Evolutionary conservation across 352 stramenopile species (phyloP).

Genomic region (Globisporangium solare): DNA sequence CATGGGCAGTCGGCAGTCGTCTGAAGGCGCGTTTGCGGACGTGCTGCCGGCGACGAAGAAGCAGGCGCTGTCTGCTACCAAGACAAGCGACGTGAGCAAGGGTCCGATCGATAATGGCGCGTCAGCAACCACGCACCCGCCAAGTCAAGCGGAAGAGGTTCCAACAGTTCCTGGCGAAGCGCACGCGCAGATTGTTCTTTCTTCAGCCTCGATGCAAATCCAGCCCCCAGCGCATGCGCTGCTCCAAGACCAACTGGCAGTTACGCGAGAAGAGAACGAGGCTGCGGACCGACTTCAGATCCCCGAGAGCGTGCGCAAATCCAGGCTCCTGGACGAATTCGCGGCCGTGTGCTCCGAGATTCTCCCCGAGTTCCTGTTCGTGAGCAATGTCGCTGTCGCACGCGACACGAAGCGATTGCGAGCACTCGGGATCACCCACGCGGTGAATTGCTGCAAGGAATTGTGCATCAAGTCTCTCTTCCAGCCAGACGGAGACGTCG

Average conservation of each 20-base stretch:
- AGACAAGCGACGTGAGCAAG: too few species aligned
- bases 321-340: conserved; percentile 29
- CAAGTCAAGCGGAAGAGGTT: too few species aligned
- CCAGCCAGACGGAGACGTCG: not conserved
- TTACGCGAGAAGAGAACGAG: not conserved
- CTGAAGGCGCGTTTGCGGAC: not conserved
- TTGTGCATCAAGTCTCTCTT: conserved; percentile 9
- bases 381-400: conserved; percentile 50
- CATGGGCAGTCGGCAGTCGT: conserved; percentile 1
- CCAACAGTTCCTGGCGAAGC: too few species aligned
- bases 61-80: too few species aligned
- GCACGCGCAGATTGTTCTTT: not conserved
- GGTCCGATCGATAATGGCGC: too few species aligned
- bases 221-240: conserved; percentile 8
- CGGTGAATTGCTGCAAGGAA: conserved; percentile 57
- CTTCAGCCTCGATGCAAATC: conserved; percentile 2
- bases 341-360: conserved; percentile 58
- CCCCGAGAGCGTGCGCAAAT: conserved; percentile 64
- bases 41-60: conserved; percentile 1
- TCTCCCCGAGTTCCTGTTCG: conserved; percentile 42
- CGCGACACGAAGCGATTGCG: conserved; percentile 20
- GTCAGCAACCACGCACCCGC: too few species aligned
- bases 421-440: conserved; percentile 41
- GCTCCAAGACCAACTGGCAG: too few species aligned
- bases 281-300: conserved; percentile 21